Conservation (phyloP, 139 green algal genomes). For the Mychonastes homosphaera region DNA sequence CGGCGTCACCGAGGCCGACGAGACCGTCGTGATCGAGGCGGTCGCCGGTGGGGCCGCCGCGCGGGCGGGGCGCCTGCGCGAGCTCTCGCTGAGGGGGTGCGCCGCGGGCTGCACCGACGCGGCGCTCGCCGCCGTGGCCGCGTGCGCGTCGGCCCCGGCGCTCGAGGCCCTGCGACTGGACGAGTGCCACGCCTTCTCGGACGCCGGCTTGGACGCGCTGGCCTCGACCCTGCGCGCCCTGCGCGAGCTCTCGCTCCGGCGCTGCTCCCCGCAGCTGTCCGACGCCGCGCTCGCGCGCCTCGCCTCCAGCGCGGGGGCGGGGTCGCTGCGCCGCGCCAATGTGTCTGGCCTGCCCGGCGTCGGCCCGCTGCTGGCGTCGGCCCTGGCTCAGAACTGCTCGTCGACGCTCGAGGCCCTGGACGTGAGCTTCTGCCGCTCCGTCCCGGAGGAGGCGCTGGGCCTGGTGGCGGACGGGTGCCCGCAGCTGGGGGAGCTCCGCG, state of each 20-base stretch:
- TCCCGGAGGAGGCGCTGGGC: slow-evolving; percentile 27
- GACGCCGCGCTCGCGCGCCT: slow-evolving; percentile 31
- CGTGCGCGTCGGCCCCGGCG: neutral
- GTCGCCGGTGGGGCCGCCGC: neutral
- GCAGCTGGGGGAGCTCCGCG: slow-evolving; percentile 15
- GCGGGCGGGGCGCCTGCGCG: slow-evolving; percentile 9
- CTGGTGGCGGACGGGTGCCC: slow-evolving; percentile 36
- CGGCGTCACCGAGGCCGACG: slow-evolving; percentile 28
- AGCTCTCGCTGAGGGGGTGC: slow-evolving; percentile 22
- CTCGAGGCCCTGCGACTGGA: slow-evolving; percentile 36
- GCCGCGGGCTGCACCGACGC: slow-evolving; percentile 15
- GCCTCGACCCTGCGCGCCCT: slow-evolving; percentile 21
- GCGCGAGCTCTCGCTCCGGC: slow-evolving; percentile 27
- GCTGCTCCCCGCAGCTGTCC: slow-evolving; percentile 31
- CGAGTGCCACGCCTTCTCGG: slow-evolving; percentile 21
- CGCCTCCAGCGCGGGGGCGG: slow-evolving; percentile 9
- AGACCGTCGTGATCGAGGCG: neutral
- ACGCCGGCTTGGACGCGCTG: slow-evolving; percentile 26
- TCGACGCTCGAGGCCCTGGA: slow-evolving; percentile 31
- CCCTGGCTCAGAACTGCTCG: neutral
- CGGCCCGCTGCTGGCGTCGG: slow-evolving; percentile 1
- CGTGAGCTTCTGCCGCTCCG: slow-evolving; percentile 35
- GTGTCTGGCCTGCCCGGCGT: slow-evolving; percentile 21
- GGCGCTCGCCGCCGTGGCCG: neutral
- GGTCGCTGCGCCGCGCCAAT: slow-evolving; percentile 23